Evolutionary conservation across 2,329 filamentous ascomycete species (phyloP).

Genomic region (Cladosporium sp.): DNA sequence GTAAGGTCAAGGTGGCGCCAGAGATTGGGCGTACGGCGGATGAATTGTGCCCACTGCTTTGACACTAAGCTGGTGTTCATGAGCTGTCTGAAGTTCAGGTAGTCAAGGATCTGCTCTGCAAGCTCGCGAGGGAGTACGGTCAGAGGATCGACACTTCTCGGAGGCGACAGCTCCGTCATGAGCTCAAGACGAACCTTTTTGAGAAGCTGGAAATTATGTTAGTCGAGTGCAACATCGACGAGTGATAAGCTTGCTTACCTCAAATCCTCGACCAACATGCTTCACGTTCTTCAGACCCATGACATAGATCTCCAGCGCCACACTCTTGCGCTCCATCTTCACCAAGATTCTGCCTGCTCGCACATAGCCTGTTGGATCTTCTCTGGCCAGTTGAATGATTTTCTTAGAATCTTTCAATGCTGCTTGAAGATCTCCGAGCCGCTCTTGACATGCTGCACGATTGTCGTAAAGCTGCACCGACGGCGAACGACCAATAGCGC

Average conservation of each 20-base stretch:
- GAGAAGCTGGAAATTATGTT: conserved; percentile 22
- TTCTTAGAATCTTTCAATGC: conserved; percentile 58
- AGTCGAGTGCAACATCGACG: neutral
- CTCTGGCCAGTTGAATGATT: conserved; percentile 54
- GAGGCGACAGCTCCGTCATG: conserved; percentile 42
- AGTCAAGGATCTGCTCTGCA: conserved; percentile 51
- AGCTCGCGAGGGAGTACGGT: conserved; percentile 56
- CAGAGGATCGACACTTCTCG: conserved; percentile 53
- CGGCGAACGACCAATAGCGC: conserved; percentile 30
- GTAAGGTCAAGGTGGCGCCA: conserved; percentile 58
- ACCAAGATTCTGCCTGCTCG: conserved; percentile 53
- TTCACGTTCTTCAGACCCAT: conserved; percentile 57
- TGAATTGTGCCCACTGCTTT: conserved; percentile 55
- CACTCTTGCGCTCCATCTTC: conserved; percentile 52
- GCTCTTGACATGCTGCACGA: conserved; percentile 57
- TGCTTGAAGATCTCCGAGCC: conserved; percentile 50
- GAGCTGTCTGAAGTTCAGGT: conserved; percentile 52
- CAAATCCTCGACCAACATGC: conserved; percentile 37
- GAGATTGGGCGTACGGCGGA: conserved; percentile 48
- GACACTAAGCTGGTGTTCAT: conserved; percentile 56
- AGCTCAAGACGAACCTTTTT: conserved; percentile 49
- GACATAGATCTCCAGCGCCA: conserved; percentile 57
- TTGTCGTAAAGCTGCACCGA: conserved; percentile 52
- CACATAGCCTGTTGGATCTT: conserved; percentile 59
- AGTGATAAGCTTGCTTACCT: conserved; percentile 23